A percentile compares a stretch with the other conserved stretches of the same genome.
These are phyloP conservation scores for Tuber calosporum DNA, from an alignment of 495 filamentous ascomycete genomes.

Conservation along the genomic window DNA sequence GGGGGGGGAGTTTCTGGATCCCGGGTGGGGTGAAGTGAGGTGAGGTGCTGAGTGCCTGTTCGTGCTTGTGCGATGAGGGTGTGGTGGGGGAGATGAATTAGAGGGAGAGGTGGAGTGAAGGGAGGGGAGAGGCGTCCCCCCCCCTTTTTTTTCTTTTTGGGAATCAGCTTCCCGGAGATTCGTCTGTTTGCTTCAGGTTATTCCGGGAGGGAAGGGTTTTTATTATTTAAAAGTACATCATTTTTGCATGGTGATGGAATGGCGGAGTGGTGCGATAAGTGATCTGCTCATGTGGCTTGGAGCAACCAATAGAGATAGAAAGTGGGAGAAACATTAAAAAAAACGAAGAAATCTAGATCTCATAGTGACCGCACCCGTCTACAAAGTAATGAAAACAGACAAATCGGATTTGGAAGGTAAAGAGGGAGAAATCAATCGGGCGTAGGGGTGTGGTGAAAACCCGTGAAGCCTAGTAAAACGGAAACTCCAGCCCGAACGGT, in stretches of 20 bases:
- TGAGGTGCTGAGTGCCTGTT: background rate
- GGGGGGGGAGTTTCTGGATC: background rate
- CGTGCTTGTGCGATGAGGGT: background rate
- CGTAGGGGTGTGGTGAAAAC: background rate
- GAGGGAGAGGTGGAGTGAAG: background rate
- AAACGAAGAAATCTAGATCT: background rate
- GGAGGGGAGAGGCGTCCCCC: background rate
- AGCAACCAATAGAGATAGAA: background rate
- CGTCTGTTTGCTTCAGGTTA: background rate
- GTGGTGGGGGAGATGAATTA: background rate
- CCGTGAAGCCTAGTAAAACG: background rate
- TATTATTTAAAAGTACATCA: conserved; percentile 5
- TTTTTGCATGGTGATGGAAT: background rate
- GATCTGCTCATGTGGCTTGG: background rate
- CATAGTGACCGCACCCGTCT: background rate
- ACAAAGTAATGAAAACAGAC: conserved; percentile 3
- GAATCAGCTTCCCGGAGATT: background rate
- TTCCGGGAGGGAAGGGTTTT: background rate
- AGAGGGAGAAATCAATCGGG: background rate
- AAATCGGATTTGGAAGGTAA: background rate
- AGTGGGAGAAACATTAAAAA: background rate
- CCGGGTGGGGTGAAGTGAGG: background rate
- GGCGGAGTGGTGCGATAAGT: background rate
- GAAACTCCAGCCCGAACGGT: background rate
- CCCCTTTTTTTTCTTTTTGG: background rate